Percentiles rank a stretch among this genome's conserved stretches.
phyloP scores from a whole-genome alignment of 1,284 basidiomycete genomes.

The Cryptococcus amylolentus region DNA sequence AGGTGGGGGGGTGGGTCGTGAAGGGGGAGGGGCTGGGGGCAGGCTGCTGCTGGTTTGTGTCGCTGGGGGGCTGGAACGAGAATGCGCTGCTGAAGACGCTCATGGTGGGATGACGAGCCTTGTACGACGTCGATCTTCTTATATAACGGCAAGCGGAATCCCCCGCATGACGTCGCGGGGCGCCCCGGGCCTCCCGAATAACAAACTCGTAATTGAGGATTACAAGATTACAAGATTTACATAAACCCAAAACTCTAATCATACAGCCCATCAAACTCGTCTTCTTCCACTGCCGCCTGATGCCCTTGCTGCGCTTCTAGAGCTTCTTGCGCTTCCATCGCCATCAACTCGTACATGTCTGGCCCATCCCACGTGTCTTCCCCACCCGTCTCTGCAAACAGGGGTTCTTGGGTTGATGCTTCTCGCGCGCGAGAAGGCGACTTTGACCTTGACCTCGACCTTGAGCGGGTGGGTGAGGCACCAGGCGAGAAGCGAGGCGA shows the following conservation, averaged over 20 bases:
- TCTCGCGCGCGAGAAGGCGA: conserved; percentile 1
- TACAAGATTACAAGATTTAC: too few species aligned
- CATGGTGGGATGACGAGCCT: too few species aligned
- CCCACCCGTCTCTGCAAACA: conserved; percentile 54
- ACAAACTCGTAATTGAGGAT: too few species aligned
- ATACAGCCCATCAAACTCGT: conserved; percentile 20
- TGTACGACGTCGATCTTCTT: too few species aligned
- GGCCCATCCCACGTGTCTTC: conserved; percentile 14
- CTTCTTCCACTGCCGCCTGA: conserved; percentile 3
- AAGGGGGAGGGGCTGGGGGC: not conserved
- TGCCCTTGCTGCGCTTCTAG: conserved; percentile 2
- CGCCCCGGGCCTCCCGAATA: too few species aligned
- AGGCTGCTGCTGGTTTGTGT: not conserved
- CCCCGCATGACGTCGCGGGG: too few species aligned
- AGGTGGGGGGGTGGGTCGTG: not conserved
- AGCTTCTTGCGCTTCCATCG: conserved; percentile 60
- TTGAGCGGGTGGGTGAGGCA: not conserved
- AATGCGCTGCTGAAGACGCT: not conserved
- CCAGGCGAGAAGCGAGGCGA: conserved; percentile 12
- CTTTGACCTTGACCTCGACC: too few species aligned
- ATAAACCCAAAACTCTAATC: conserved; percentile 4
- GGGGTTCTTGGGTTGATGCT: conserved; percentile 23
- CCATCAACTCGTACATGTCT: conserved; percentile 57
- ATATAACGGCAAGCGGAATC: too few species aligned
- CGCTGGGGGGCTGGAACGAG: not conserved